Evolutionary conservation across 2,329 filamentous ascomycete genomes (phyloP).

Genomic region (Claviceps sp.): DNA sequence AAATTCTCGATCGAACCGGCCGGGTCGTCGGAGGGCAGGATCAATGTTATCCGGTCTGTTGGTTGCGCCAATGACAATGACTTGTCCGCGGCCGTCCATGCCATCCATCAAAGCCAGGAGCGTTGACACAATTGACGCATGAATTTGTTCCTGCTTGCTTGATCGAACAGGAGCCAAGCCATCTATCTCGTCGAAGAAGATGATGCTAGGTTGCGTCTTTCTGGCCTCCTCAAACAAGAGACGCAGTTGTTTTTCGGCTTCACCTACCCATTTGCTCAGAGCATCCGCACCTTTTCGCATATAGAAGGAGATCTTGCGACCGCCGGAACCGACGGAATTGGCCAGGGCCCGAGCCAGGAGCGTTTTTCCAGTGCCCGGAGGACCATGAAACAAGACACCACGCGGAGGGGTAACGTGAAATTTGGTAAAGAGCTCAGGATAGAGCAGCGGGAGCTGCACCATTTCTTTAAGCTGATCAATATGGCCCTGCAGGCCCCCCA

Average conservation of each 20-base stretch:
- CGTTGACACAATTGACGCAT: constrained; percentile 92
- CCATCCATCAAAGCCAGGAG: constrained; percentile 92
- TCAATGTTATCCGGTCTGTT: constrained; percentile 95
- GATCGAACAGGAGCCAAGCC: constrained; percentile 90
- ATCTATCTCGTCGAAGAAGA: constrained; percentile 99
- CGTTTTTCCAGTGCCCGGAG: constrained; percentile 94
- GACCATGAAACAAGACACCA: constrained; percentile 91
- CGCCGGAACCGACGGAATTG: constrained; percentile 76
- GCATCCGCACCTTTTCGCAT: constrained; percentile 99
- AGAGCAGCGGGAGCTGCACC: constrained; percentile 86
- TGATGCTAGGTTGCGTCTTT: constrained; percentile 94
- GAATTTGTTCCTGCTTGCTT: constrained; percentile 97
- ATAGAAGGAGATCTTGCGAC: constrained; percentile 94
- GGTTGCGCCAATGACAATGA: constrained; percentile 97
- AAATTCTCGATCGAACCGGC: constrained; percentile 93
- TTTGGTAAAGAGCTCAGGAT: constrained; percentile 82
- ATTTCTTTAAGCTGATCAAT: constrained; percentile 98
- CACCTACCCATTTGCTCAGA: constrained; percentile 96
- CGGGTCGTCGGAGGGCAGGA: constrained; percentile 83
- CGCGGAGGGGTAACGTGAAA: constrained; percentile 91
- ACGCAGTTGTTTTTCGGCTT: constrained; percentile 88
- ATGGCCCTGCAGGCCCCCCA: constrained; percentile 82
- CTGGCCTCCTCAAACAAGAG: constrained; percentile 90
- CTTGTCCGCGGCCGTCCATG: constrained; percentile 95
- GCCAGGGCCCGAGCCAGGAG: constrained; percentile 87